These are phyloP conservation scores for Gyromitra esculenta DNA, from an alignment of 2,329 filamentous ascomycete genomes.

Conservation along the genomic window DNA sequence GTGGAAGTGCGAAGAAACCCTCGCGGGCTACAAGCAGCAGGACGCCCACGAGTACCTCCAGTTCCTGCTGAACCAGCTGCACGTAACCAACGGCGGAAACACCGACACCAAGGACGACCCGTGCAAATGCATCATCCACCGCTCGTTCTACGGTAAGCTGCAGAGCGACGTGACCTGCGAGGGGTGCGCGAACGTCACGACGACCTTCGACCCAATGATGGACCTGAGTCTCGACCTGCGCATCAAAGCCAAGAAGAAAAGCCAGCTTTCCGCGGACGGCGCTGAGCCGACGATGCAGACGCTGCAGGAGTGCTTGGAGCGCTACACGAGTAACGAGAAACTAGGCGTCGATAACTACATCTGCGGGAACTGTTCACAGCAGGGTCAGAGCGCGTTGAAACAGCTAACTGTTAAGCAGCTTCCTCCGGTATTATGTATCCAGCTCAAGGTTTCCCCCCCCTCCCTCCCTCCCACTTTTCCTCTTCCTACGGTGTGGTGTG, in stretches of 20 bases:
- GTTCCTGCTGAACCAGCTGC: conserved; percentile 90
- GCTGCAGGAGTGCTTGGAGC: conserved; percentile 79
- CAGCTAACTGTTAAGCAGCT: conserved; percentile 84
- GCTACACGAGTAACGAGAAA: conserved; percentile 86
- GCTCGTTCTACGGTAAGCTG: conserved; percentile 91
- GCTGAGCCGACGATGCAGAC: conserved; percentile 60
- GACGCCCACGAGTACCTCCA: conserved; percentile 98
- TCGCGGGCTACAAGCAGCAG: conserved; percentile 92
- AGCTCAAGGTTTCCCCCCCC: conserved; percentile 76
- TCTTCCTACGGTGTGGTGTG: neutral
- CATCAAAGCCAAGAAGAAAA: conserved; percentile 72
- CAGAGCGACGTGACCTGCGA: conserved; percentile 91
- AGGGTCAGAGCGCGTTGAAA: conserved; percentile 79
- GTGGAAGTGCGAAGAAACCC: conserved; percentile 83
- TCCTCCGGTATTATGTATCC: conserved; percentile 88
- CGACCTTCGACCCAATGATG: conserved; percentile 86
- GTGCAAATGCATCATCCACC: conserved; percentile 92
- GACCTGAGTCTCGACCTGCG: conserved; percentile 91
- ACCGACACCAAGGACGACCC: conserved; percentile 59
- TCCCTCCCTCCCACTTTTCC: neutral
- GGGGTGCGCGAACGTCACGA: conserved; percentile 82
- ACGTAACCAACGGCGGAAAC: conserved; percentile 77
- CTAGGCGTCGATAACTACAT: conserved; percentile 79
- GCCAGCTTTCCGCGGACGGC: conserved; percentile 46
- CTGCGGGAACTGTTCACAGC: conserved; percentile 76